Conservation (phyloP, 805 yeast genomes). For the Kluyveromyces wickerhamii region DNA sequence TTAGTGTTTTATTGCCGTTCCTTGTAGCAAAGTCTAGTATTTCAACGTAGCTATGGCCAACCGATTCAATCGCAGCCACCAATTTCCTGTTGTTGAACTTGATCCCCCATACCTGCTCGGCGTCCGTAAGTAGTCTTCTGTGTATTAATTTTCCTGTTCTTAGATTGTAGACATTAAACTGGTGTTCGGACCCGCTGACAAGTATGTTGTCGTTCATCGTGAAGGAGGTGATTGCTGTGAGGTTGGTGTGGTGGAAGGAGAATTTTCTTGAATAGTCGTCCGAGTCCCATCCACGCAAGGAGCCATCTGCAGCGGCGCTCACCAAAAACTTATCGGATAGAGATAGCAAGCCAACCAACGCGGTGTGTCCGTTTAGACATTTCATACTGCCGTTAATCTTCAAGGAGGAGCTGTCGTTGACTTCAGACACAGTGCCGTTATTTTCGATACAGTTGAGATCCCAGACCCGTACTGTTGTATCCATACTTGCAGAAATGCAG, state of each 20-base stretch:
- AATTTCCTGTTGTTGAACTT: conserved; percentile 76
- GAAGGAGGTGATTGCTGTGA: conserved; percentile 88
- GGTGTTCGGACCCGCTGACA: conserved; percentile 83
- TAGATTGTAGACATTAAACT: conserved; percentile 83
- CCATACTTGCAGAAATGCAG: conserved; percentile 89
- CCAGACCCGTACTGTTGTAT: conserved; percentile 84
- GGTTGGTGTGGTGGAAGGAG: conserved; percentile 66
- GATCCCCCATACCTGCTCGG: conserved; percentile 93
- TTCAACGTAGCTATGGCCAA: conserved; percentile 67
- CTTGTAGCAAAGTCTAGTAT: conserved; percentile 63
- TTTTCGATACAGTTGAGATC: conserved; percentile 70
- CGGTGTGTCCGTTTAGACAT: conserved; percentile 79
- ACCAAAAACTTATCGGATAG: conserved; percentile 70
- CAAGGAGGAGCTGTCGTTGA: conserved; percentile 16
- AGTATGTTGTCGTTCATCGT: conserved; percentile 78
- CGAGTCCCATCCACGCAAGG: conserved; percentile 91
- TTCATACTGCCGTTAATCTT: conserved; percentile 34
- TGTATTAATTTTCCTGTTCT: conserved; percentile 67
- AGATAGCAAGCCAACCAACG: conserved; percentile 80
- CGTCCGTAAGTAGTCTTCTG: conserved; percentile 60
- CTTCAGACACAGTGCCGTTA: conserved; percentile 23
- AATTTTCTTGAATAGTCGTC: conserved; percentile 56
- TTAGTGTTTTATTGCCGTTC: conserved; percentile 1
- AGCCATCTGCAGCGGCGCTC: conserved; percentile 93
- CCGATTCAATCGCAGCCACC: conserved; percentile 83